Percentiles rank a stretch among this genome's conserved stretches.
These are phyloP conservation scores for Trichomonas gallinae DNA, from an alignment of 208 protist genomes.

Conservation along the genomic window DNA sequence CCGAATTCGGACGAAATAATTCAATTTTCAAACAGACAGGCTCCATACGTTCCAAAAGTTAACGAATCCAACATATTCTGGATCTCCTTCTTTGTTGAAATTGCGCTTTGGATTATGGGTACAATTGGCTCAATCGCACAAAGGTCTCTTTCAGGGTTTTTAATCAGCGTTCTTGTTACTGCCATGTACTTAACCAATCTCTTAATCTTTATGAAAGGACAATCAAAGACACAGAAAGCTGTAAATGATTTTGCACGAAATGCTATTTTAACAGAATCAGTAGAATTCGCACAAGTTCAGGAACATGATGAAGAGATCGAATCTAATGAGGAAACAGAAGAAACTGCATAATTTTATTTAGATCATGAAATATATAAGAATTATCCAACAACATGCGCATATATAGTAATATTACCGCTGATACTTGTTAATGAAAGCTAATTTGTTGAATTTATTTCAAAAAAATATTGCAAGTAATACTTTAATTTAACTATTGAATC, in stretches of 20 bases:
- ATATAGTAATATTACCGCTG: too few relatives aligned
- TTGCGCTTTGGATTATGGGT: background rate
- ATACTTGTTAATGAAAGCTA: too few relatives aligned
- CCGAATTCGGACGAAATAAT: background rate
- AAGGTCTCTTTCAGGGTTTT: background rate
- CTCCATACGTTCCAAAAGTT: background rate
- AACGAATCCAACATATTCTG: background rate
- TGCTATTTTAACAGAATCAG: background rate
- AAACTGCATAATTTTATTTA: too few relatives aligned
- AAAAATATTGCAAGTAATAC: too few relatives aligned
- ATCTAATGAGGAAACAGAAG: background rate
- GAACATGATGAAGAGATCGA: background rate
- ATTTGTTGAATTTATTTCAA: too few relatives aligned
- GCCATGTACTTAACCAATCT: background rate
- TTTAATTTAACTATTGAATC: too few relatives aligned
- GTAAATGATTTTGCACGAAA: background rate
- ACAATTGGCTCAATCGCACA: background rate
- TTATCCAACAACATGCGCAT: too few relatives aligned
- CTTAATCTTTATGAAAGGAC: background rate
- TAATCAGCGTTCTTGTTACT: background rate
- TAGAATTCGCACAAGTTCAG: background rate
- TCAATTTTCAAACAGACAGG: background rate
- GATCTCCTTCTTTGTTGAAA: background rate
- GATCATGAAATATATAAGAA: too few relatives aligned
- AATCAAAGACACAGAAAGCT: background rate